Evolutionary conservation across 78 protist genomes (phyloP).

Genomic region (Dictyostelium intermedium): DNA sequence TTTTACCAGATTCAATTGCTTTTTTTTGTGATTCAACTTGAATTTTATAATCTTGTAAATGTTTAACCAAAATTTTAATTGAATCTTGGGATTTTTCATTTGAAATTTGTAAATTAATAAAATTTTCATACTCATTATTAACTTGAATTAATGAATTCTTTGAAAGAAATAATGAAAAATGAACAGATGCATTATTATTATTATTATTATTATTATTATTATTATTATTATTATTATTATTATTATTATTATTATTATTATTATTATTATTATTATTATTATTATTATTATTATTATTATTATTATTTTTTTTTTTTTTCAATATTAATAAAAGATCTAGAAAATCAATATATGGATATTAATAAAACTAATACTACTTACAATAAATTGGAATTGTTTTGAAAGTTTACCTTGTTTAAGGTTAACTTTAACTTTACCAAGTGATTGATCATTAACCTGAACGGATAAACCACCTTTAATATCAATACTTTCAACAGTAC

Average conservation of each 20-base stretch:
- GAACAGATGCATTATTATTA: not conserved
- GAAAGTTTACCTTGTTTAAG: not conserved
- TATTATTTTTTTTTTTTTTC: no score
- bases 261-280: not conserved
- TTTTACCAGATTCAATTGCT: not conserved
- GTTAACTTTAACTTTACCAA: conserved; percentile 28
- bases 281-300: not conserved
- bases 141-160: not conserved
- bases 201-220: no score
- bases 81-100: not conserved
- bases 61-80: not conserved
- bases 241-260: not conserved
- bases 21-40: not conserved
- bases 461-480: conserved; percentile 81
- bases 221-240: not conserved
- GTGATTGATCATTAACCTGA: conserved; percentile 12
- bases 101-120: not conserved
- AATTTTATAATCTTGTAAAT: not conserved
- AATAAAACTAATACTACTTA: not conserved
- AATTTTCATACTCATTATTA: not conserved
- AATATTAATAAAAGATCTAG: not conserved
- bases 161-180: not conserved
- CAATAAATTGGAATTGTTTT: conserved; percentile 66
- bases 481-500: conserved; percentile 61
- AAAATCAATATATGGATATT: not conserved